Conservation (phyloP, 768 basidiomycete genomes). For the Rhodotorula paludigena region DNA sequence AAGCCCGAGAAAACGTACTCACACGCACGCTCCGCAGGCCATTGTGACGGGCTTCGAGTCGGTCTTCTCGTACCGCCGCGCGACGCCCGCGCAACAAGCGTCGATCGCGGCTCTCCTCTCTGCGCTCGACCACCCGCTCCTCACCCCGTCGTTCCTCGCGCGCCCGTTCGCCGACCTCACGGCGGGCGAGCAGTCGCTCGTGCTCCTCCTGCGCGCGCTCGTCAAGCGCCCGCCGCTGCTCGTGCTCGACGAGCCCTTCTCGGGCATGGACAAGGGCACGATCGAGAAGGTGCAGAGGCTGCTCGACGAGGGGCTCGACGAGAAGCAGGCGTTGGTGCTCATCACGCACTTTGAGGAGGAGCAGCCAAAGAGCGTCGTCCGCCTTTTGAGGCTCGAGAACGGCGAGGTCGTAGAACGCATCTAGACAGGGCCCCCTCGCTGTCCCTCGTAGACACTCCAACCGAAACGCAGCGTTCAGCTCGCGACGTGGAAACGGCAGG, state of each 20-base stretch:
- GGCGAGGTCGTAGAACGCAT: constrained; percentile 21
- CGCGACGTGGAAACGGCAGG: too few relatives aligned
- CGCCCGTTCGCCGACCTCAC: constrained; percentile 62
- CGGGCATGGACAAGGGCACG: constrained; percentile 82
- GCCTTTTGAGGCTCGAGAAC: constrained; percentile 17
- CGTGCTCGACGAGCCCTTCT: constrained; percentile 85
- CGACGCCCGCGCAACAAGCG: constrained; percentile 50
- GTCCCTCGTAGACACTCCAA: too few relatives aligned
- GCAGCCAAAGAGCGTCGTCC: constrained; percentile 54
- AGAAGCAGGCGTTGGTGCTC: constrained; percentile 69
- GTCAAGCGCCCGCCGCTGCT: constrained; percentile 69
- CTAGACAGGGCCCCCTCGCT: too few relatives aligned
- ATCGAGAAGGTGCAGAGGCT: constrained; percentile 62
- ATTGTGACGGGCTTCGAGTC: constrained; percentile 85
- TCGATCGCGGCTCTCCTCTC: constrained; percentile 60
- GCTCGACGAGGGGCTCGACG: constrained; percentile 54
- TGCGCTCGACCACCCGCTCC: constrained; percentile 51
- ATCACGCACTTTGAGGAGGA: constrained; percentile 90
- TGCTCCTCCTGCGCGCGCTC: constrained; percentile 78
- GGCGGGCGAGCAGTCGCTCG: constrained; percentile 69
- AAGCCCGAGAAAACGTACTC: background rate
- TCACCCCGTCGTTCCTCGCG: constrained; percentile 50
- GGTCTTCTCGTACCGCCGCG: constrained; percentile 61
- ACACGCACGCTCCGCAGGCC: constrained; percentile 56
- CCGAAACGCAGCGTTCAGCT: too few relatives aligned